Conservation (phyloP, 1,284 basidiomycete species). For the Cutaneotrichosporon mucoides region DNA sequence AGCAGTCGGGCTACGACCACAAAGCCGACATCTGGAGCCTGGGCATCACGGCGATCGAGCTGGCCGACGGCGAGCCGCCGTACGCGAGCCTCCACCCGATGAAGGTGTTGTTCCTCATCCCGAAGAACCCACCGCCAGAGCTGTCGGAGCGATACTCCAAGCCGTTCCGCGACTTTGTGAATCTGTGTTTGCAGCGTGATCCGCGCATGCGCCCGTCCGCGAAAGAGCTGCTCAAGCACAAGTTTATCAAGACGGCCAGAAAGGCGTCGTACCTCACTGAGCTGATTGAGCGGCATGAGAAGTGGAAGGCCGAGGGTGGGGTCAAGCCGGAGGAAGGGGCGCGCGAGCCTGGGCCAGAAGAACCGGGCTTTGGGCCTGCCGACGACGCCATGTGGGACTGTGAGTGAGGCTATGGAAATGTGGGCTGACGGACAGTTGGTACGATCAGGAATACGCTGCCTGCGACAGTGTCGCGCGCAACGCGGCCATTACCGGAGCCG, state of each 20-base stretch:
- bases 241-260: conserved; percentile 89
- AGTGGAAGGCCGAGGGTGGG: conserved; percentile 86
- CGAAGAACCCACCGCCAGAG: conserved; percentile 90
- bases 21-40: conserved; percentile 98
- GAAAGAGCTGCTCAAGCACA: conserved; percentile 88
- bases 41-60: conserved; percentile 92
- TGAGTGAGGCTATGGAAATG: conserved; percentile 41
- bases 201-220: conserved; percentile 88
- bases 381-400: conserved; percentile 92
- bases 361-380: conserved; percentile 54
- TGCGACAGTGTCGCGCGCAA: conserved; percentile 29
- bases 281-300: conserved; percentile 87
- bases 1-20: conserved; percentile 97
- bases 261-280: conserved; percentile 92
- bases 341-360: conserved; percentile 22
- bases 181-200: conserved; percentile 87
- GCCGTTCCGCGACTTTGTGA: conserved; percentile 89
- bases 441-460: conserved; percentile 43
- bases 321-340: conserved; percentile 60
- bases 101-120: conserved; percentile 98
- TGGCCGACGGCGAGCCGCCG: conserved; percentile 95
- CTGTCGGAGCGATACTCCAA: conserved; percentile 83
- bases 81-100: conserved; percentile 98
- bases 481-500: conserved; percentile 13
- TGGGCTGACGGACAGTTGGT: conserved; percentile 34